Evolutionary conservation across 345 rosid genomes (phyloP).

Genomic region (Eucalyptus fibrosa): DNA sequence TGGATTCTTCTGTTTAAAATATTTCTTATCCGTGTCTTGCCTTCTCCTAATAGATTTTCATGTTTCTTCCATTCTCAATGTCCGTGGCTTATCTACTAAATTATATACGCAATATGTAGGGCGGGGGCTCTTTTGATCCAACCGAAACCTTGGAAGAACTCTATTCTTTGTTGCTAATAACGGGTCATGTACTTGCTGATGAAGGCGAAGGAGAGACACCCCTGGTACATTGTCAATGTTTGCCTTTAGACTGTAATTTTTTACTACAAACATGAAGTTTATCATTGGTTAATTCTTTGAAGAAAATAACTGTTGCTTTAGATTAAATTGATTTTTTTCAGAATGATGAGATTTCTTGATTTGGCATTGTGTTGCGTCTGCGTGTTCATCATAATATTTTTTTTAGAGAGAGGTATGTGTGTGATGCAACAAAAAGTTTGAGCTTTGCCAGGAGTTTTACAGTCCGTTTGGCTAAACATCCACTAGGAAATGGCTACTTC

Average conservation of each 20-base stretch:
- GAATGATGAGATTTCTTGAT: background rate
- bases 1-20: background rate
- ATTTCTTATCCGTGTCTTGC: background rate
- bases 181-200: slow-evolving; percentile 95
- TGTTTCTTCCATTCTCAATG: background rate
- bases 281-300: background rate
- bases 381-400: background rate
- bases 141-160: slow-evolving; percentile 87
- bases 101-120: slow-evolving; percentile 35
- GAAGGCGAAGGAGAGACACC: slow-evolving; percentile 99
- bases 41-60: background rate
- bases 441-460: background rate
- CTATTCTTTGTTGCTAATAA: slow-evolving; percentile 71
- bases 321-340: background rate
- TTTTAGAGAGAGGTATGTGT: background rate
- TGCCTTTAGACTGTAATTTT: background rate
- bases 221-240: slow-evolving; percentile 36
- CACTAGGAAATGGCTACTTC: background rate
- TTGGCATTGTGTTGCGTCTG: background rate
- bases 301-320: background rate
- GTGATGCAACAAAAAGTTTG: background rate
- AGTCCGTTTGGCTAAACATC: background rate
- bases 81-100: background rate
- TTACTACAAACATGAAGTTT: background rate
- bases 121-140: slow-evolving; percentile 71